Conservation (phyloP, 345 rosid species). For the Excoecaria agallocha region DNA sequence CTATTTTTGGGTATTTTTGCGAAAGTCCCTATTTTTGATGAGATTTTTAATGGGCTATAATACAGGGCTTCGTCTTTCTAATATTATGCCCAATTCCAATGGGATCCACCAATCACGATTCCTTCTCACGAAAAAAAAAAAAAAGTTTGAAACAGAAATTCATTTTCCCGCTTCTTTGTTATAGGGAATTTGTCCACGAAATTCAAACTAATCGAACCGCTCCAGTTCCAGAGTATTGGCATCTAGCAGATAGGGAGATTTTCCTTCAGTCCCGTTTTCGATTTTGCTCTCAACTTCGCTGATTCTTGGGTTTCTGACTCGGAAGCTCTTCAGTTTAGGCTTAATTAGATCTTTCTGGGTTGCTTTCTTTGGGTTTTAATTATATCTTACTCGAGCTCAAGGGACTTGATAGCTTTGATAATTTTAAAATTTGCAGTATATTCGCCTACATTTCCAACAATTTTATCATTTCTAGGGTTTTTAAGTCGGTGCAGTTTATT, state of each 20-base stretch:
- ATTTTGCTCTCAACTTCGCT: constrained; percentile 8
- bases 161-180: constrained; percentile 27
- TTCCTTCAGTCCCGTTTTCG: background rate
- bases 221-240: background rate
- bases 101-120: no score
- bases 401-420: background rate
- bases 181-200: constrained; percentile 1
- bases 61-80: no score
- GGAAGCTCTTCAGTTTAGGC: constrained; percentile 8
- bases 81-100: no score
- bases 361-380: background rate
- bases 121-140: no score
- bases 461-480: background rate
- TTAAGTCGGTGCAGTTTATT: background rate
- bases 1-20: no score
- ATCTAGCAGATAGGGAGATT: background rate
- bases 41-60: no score
- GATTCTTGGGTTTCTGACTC: constrained; percentile 19
- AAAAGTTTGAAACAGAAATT: no score
- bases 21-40: no score
- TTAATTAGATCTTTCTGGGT: background rate
- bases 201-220: constrained; percentile 9
- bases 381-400: background rate
- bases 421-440: background rate
- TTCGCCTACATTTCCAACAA: background rate